Evolutionary conservation across 2,329 filamentous ascomycete genomes (phyloP).

Genomic region (Cryphonectria carpinicola): DNA sequence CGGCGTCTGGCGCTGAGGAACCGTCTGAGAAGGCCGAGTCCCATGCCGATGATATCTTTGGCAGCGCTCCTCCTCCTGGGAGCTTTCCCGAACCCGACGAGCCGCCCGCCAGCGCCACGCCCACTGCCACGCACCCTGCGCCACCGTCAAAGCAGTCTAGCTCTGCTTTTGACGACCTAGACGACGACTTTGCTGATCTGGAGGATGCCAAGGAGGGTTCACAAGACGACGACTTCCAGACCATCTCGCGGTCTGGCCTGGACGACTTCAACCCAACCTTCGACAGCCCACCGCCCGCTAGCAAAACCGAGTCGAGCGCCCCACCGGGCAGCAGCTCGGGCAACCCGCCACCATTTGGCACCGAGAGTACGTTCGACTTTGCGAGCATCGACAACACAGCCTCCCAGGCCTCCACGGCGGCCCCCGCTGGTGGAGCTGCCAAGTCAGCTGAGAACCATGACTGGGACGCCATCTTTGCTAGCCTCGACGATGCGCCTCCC

Average conservation of each 20-base stretch:
- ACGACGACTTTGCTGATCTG: slow-evolving; percentile 80
- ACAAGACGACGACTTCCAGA: slow-evolving; percentile 79
- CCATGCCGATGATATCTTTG: slow-evolving; percentile 47
- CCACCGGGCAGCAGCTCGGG: slow-evolving; percentile 30
- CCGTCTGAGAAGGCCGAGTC: slow-evolving; percentile 27
- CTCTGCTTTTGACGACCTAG: slow-evolving; percentile 73
- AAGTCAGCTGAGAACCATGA: slow-evolving; percentile 66
- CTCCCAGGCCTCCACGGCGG: slow-evolving; percentile 36
- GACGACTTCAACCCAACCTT: slow-evolving; percentile 84
- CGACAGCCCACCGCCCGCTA: slow-evolving; percentile 67
- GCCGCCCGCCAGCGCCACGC: slow-evolving; percentile 40
- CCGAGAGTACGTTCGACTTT: slow-evolving; percentile 64
- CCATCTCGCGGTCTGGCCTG: slow-evolving; percentile 69
- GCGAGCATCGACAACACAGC: slow-evolving; percentile 48
- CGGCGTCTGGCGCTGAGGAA: slow-evolving; percentile 21
- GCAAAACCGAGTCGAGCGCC: slow-evolving; percentile 57
- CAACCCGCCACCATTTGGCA: slow-evolving; percentile 45
- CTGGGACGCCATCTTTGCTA: slow-evolving; percentile 94
- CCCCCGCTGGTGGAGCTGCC: slow-evolving; percentile 42
- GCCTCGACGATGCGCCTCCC: slow-evolving; percentile 61
- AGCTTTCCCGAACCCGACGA: slow-evolving; percentile 27
- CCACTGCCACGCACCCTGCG: slow-evolving; percentile 36
- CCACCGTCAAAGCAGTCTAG: slow-evolving; percentile 42
- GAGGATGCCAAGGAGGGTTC: slow-evolving; percentile 83
- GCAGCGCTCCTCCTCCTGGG: slow-evolving; percentile 35